phyloP scores from a whole-genome alignment of 352 stramenopile genomes.

The Globisporangium parvum region DNA sequence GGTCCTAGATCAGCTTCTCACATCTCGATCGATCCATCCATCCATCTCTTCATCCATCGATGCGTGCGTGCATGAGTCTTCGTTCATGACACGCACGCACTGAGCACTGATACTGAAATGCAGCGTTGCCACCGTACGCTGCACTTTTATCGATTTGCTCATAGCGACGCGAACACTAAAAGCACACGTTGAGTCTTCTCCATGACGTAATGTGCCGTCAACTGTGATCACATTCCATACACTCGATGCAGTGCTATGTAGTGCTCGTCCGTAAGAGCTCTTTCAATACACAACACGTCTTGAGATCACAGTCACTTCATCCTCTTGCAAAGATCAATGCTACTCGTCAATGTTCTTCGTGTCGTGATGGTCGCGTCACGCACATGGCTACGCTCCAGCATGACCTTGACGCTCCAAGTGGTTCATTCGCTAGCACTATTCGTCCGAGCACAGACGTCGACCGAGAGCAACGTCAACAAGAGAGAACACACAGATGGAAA shows the following conservation, averaged over 20 bases:
- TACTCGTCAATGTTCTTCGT: no score
- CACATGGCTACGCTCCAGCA: no score
- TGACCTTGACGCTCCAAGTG: no score
- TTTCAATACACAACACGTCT: no score
- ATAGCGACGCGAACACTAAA: conserved; percentile 82
- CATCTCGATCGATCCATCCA: conserved; percentile 21
- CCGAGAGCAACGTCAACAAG: no score
- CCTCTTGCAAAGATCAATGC: not conserved
- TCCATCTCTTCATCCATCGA: conserved; percentile 7
- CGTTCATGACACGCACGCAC: not conserved
- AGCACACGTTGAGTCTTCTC: conserved; percentile 75
- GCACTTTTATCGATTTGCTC: conserved; percentile 81
- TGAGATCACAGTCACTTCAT: no score
- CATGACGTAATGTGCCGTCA: conserved; percentile 82
- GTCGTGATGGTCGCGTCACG: not conserved
- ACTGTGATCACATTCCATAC: conserved; percentile 58
- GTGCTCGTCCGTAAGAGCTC: not conserved
- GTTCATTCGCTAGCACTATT: no score
- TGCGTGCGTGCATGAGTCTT: not conserved
- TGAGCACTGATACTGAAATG: conserved; percentile 81
- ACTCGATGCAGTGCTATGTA: not conserved
- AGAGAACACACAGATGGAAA: not conserved
- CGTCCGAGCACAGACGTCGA: no score
- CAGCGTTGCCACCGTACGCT: conserved; percentile 45
- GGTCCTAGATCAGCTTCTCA: conserved; percentile 79